Evolutionary conservation across 139 green algal species (phyloP), one percentile per base, ranked within the genome.

Genomic region (Desmodesmus armatus): DNA sequence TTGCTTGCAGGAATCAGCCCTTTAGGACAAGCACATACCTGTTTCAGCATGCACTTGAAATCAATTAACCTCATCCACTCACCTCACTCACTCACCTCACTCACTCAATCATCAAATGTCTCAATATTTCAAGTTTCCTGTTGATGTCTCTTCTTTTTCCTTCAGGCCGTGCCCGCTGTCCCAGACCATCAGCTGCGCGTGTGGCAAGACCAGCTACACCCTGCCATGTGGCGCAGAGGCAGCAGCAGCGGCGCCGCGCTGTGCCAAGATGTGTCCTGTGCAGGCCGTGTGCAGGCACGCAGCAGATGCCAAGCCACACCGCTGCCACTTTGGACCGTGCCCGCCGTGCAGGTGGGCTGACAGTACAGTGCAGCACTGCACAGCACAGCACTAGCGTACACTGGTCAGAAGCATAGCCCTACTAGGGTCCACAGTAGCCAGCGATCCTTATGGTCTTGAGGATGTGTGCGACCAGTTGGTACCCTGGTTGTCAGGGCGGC

Each of bases 291-390:
- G 94, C 85, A 85, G 92, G 23, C 94, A 96, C 83, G 90, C 89
- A 19, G 84, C 41, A 0, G 23, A 25, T 2, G 60, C 70, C 29
- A 84, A 89, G 23, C 80, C 82, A 5, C 94, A 98, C 80, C 72
- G 86, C 25, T 98, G 95, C 85, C 95, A 98, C 84, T 98, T 91
- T 85, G 95, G 95, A 3, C 78, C 92, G 0, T 98, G 95, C 85
- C 95, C 95, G 1, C 88, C 92, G 1, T 98, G 95, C 90, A 65
- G 37, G 76, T 82, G 15, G 15, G 74, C 33, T n/a, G 21, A 67
- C 51, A 17, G 51, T 17, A 17, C 51, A 13, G 51, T 17, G 51
- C 51, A 62, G 13, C 15, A 13, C 13, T 62, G 51, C 51, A 62
- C 51, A 62, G 15, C 13, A 27, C 51, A 13, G 13, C 51, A 62